A percentile compares a stretch with the other conserved stretches of the same genome.
Conservation (phyloP, 805 yeast genomes). For the Lachancea dasiensis region DNA sequence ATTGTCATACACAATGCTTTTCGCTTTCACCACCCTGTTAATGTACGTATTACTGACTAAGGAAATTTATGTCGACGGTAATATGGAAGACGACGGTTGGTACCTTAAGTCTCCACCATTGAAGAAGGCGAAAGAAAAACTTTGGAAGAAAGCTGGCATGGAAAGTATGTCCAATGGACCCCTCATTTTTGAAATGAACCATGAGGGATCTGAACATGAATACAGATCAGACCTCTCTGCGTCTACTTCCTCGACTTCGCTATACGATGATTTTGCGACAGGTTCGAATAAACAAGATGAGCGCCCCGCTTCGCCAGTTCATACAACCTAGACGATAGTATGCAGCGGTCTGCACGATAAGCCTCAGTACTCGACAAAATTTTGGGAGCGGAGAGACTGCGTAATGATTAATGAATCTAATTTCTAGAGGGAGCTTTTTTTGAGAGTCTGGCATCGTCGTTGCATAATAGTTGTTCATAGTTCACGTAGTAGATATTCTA, state of each 20-base stretch:
- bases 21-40: slow-evolving; percentile 11
- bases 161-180: background rate
- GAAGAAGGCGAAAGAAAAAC: slow-evolving; percentile 9
- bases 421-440: no score
- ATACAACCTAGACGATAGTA: no score
- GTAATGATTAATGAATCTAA: no score
- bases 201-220: background rate
- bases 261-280: slow-evolving; percentile 5
- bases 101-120: slow-evolving; percentile 11
- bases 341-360: no score
- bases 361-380: no score
- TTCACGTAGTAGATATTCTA: no score
- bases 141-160: slow-evolving; percentile 4
- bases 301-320: background rate
- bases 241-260: slow-evolving; percentile 11
- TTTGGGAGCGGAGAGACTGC: no score
- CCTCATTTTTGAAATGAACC: slow-evolving; percentile 5
- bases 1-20: slow-evolving; percentile 14
- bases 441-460: no score
- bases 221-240: slow-evolving; percentile 9
- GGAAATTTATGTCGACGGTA: slow-evolving; percentile 13
- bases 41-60: slow-evolving; percentile 15
- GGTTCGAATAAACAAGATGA: background rate
- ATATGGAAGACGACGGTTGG: slow-evolving; percentile 15
- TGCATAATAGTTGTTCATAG: no score